Conservation (phyloP, 2,329 filamentous ascomycete species). For the Hymenoscyphus repandus region DNA sequence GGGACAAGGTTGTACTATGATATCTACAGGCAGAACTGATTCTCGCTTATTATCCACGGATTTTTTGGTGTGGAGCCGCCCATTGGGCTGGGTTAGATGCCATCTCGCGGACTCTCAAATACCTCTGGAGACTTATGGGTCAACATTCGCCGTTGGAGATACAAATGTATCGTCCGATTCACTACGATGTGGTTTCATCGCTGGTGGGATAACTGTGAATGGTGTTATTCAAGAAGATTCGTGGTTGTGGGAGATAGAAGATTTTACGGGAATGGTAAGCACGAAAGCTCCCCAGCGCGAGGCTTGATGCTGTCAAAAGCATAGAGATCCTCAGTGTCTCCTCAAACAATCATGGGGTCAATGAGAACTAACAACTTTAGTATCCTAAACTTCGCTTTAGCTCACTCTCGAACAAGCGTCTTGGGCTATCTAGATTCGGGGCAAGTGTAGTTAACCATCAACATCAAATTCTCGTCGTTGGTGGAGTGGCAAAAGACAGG, state of each 20-base stretch:
- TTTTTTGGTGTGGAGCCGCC: constrained; percentile 28
- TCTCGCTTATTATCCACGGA: constrained; percentile 19
- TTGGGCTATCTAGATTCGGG: constrained; percentile 36
- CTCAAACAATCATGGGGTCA: no score
- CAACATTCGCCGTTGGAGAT: constrained; percentile 13
- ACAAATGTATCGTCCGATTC: background rate
- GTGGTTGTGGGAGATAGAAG: constrained; percentile 57
- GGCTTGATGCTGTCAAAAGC: background rate
- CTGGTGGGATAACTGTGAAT: constrained; percentile 65
- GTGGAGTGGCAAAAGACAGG: constrained; percentile 39
- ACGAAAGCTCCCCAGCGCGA: background rate
- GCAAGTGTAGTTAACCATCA: constrained; percentile 34
- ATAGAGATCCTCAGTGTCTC: no score
- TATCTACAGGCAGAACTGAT: constrained; percentile 28
- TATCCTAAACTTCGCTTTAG: constrained; percentile 31
- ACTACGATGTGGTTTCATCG: constrained; percentile 50
- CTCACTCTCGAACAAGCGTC: background rate
- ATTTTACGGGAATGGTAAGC: constrained; percentile 16
- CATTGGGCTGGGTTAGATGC: constrained; percentile 27
- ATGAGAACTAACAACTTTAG: background rate
- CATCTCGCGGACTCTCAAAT: constrained; percentile 3
- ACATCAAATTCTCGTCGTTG: constrained; percentile 34
- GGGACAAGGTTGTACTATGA: constrained; percentile 42
- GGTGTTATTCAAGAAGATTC: constrained; percentile 58
- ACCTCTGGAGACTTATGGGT: constrained; percentile 20